Base-by-base conservation (phyloP, 805 yeast species). In the Candida peoriensis region DNA sequence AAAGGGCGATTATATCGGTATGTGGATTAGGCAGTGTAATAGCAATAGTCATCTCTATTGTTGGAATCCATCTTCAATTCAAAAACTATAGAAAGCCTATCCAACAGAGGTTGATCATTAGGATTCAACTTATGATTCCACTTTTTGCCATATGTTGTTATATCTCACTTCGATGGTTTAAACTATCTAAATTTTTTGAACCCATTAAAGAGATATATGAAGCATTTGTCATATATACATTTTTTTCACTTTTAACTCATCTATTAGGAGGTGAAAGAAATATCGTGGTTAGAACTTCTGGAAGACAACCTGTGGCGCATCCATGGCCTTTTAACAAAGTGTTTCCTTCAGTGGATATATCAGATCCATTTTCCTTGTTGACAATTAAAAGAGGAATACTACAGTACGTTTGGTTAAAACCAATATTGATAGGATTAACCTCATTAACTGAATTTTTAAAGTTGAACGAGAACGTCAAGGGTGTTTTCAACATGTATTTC, bases 361-460 rank as follows among this genome's bases (percentile, higher is more conserved):
- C 90, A 2, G 95, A 93, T 51, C 96, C 98, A 0, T 66, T 67
- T 20, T 78, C 86, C 4, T 85, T 88, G 53, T 60, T 90, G 39
- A 61, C 61, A 14, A 76, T 93, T 32, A 93, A 93, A 51, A 63
- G 95, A 41, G 90, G 94, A 2, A 80, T 93, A 6, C 61, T 93
- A 33, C 99, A 93, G 57, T 93, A 90, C 53, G 96, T 90, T 7
- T 93, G 96, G 96, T 57, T 89, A 40, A 89, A 94, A 50, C 97
- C 97, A 0, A 41, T 86, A 11, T 66, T 89, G n/a, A 81, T 88
- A 40, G 39, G 78, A 10, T 61, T 70, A n/a, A 65, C 71, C 18
- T 54, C 73, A 17, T 34, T 72, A 25, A 58, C 75, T 20, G 73
- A 76, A 40, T 40, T 70, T 1, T 38, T 66, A 12, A 75, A 78